phyloP scores from a whole-genome alignment of 768 basidiomycete genomes.

The Crucibulum laeve region DNA sequence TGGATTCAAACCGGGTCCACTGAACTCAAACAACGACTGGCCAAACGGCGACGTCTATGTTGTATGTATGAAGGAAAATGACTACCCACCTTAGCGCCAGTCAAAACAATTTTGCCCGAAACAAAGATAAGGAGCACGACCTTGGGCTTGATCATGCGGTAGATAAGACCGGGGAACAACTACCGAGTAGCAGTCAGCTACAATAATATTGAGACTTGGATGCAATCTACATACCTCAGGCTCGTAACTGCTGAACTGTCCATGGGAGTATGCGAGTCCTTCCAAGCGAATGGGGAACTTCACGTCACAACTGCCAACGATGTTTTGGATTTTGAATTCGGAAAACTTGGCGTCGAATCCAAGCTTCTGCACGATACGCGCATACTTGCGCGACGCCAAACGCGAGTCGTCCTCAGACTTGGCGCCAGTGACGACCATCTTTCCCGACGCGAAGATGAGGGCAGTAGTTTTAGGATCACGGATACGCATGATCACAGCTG shows the following conservation, averaged over 20 bases:
- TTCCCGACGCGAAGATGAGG: constrained; percentile 98
- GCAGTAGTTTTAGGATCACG: constrained; percentile 99
- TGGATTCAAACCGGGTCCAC: constrained; percentile 40
- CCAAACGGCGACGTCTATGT: constrained; percentile 7
- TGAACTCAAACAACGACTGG: constrained; percentile 18
- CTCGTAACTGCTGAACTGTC: constrained; percentile 96
- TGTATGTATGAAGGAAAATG: constrained; percentile 10
- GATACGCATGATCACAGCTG: constrained; percentile 99
- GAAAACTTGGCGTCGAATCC: constrained; percentile 99
- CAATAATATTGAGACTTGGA: not conserved
- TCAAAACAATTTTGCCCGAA: constrained; percentile 97
- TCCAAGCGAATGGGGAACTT: constrained; percentile 98
- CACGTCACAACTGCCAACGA: constrained; percentile 96
- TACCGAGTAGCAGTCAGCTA: constrained; percentile 24
- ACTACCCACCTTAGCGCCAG: constrained; percentile 89
- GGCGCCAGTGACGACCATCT: constrained; percentile 99
- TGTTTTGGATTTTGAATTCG: constrained; percentile 99
- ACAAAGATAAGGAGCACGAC: constrained; percentile 98
- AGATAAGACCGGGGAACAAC: constrained; percentile 98
- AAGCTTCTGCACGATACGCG: constrained; percentile 98
- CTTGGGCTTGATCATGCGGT: constrained; percentile 99
- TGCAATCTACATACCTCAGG: constrained; percentile 69
- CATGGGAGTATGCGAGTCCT: constrained; percentile 96
- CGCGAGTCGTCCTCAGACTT: constrained; percentile 98
- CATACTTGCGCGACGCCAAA: constrained; percentile 96